Evolutionary conservation across 768 basidiomycete genomes (phyloP), one percentile per base, ranked within the genome.

Genomic region (Lactarius hengduanensis): DNA sequence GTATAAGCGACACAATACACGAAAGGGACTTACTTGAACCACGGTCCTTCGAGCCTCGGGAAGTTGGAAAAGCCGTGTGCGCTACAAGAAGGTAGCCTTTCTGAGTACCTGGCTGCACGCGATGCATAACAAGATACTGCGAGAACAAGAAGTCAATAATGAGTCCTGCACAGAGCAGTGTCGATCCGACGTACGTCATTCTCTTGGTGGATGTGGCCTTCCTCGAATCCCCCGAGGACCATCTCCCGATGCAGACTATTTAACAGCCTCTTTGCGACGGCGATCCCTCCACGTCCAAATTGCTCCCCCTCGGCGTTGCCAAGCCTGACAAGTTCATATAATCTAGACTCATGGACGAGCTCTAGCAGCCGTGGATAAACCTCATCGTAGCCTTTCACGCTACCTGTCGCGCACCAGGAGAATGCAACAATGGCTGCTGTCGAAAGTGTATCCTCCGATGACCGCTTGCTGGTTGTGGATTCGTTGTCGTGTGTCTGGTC

Each of bases 401-500:
- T 95, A 2, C 95, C 97, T 63, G 92, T 84, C 4, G 91, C 97
- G 28, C 86, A 91, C 72, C 86, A 87, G 41, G 91, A 90, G 78
- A 98, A 98, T 0, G 96, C 86, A 20, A 91, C 90, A n/a, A 98
- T 81, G 26, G 94, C 93, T 2, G 92, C 97, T 0, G 93, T 94
- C 9, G 94, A 89, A n/a, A 99, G 84, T 0, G 94, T 91, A 76
- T 98, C 95, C 76, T 98, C 94, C 8, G 96, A 93, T 1, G 91
- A 90, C 43, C 94, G 87, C 76, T 96, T 98, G 78, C 93, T 85
- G 16, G 89, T 77, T 1, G 90, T 91, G 1, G 95, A 90, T 76
- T 98, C 94, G 74, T 99, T 99, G 78, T 99, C 97, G 77, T 99
- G 97, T 1, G 97, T 98, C 64, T 93, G 82, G 76, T 99, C 97